phyloP scores from a whole-genome alignment of 148 eudicot genomes.

The Euryodendron excelsum region DNA sequence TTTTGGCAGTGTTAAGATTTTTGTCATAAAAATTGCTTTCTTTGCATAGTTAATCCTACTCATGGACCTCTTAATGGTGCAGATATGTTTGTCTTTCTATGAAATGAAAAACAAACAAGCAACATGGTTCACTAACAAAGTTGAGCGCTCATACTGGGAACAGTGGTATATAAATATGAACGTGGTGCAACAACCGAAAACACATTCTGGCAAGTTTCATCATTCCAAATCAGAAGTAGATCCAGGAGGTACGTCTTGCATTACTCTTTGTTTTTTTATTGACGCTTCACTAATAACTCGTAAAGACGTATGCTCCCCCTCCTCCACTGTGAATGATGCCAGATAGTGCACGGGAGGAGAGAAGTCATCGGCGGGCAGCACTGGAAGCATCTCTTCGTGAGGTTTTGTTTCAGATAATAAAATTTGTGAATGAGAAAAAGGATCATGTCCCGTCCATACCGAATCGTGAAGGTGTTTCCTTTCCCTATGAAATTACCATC shows the following conservation, averaged over 20 bases:
- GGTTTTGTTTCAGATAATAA: conserved; percentile 90
- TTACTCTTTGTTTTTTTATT: neutral
- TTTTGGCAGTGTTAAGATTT: neutral
- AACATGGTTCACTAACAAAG: conserved; percentile 83
- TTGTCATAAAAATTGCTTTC: neutral
- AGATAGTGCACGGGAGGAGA: conserved; percentile 69
- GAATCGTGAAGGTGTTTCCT: conserved; percentile 74
- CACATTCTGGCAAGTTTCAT: conserved; percentile 67
- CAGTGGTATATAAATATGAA: conserved; percentile 93
- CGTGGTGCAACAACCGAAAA: conserved; percentile 72
- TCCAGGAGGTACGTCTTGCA: conserved; percentile 64
- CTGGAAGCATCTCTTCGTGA: conserved; percentile 84
- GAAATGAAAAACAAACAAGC: conserved; percentile 89
- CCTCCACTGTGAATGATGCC: neutral
- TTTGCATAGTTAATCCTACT: neutral
- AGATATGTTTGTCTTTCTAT: conserved; percentile 89
- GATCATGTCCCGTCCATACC: conserved; percentile 93
- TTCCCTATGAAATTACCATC: conserved; percentile 89
- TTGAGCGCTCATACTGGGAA: conserved; percentile 89
- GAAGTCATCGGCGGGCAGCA: conserved; percentile 65
- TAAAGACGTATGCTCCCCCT: neutral
- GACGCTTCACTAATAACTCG: conserved; percentile 5
- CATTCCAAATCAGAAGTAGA: conserved; percentile 71
- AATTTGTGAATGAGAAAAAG: conserved; percentile 88
- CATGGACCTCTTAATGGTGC: conserved; percentile 22